These are phyloP conservation scores for Melanopsichium pennsylvanicum DNA, from an alignment of 1,284 basidiomycete species.

Conservation along the genomic window DNA sequence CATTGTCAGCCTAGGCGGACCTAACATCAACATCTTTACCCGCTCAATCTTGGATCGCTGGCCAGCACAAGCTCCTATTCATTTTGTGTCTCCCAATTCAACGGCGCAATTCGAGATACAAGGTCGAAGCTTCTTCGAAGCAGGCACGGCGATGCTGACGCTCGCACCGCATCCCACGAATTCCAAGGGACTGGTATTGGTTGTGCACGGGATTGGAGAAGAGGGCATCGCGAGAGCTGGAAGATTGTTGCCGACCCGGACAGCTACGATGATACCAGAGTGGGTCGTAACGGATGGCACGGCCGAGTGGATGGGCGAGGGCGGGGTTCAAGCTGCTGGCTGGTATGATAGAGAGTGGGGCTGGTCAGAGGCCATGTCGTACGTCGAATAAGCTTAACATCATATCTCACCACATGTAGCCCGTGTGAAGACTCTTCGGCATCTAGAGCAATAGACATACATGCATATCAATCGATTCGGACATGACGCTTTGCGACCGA, in stretches of 20 bases:
- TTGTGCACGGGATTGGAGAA: constrained; percentile 26
- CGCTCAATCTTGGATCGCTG: constrained; percentile 9
- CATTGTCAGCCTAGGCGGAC: constrained; percentile 35
- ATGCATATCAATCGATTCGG: no score
- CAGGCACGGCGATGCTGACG: constrained; percentile 24
- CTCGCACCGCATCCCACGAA: constrained; percentile 18
- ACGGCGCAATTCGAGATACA: constrained; percentile 33
- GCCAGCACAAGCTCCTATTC: constrained; percentile 10
- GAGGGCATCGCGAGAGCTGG: constrained; percentile 35
- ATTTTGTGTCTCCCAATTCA: constrained; percentile 11
- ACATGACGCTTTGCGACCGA: no score
- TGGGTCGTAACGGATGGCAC: constrained; percentile 36
- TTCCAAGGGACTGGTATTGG: constrained; percentile 9
- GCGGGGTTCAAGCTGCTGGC: constrained; percentile 40
- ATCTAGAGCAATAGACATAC: no score
- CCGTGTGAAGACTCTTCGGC: no score
- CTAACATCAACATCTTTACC: constrained; percentile 29
- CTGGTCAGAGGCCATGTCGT: constrained; percentile 41
- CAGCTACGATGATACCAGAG: constrained; percentile 45
- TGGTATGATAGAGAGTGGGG: constrained; percentile 45
- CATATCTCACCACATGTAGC: no score
- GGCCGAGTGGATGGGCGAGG: constrained; percentile 36
- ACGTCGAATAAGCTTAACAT: no score
- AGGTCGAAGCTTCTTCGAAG: constrained; percentile 25
- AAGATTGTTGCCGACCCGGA: constrained; percentile 41